Conservation (phyloP, 352 stramenopile species). For the Lagenidium giganteum region DNA sequence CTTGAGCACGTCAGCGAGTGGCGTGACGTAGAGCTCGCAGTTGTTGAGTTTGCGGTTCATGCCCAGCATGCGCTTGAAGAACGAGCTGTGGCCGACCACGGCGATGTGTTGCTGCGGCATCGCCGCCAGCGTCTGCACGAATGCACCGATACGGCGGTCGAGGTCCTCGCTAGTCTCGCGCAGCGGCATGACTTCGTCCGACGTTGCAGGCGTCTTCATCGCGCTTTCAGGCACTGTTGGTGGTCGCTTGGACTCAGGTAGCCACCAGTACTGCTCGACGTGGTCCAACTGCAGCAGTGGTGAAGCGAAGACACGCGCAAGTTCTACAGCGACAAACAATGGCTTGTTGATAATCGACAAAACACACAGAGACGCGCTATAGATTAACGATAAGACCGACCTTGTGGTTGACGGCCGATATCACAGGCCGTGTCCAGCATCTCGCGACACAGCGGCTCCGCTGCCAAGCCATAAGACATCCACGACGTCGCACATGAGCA, state of each 20-base stretch:
- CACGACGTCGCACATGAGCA: background rate
- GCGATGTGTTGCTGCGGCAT: constrained; percentile 69
- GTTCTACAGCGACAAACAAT: constrained; percentile 20
- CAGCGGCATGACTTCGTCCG: constrained; percentile 47
- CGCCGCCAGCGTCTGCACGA: constrained; percentile 43
- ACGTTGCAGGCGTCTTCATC: constrained; percentile 22
- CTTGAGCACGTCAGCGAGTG: constrained; percentile 19
- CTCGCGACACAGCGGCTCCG: constrained; percentile 69
- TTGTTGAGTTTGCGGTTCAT: constrained; percentile 79
- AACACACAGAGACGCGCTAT: background rate
- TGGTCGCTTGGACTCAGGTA: constrained; percentile 30
- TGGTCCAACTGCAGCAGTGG: no score
- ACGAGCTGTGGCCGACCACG: constrained; percentile 78
- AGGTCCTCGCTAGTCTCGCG: constrained; percentile 54
- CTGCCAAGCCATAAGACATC: constrained; percentile 28
- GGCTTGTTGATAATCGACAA: background rate
- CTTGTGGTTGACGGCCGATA: constrained; percentile 53
- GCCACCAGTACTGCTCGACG: constrained; percentile 61
- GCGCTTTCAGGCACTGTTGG: constrained; percentile 14
- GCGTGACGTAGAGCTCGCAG: constrained; percentile 63
- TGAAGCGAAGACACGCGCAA: constrained; percentile 28
- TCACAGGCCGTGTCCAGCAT: constrained; percentile 85
- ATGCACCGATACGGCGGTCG: constrained; percentile 58
- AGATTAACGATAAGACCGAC: constrained; percentile 6
- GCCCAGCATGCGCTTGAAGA: constrained; percentile 80